Evolutionary conservation across 495 filamentous ascomycete species (phyloP).

Genomic region (Jackrogersella minutella): DNA sequence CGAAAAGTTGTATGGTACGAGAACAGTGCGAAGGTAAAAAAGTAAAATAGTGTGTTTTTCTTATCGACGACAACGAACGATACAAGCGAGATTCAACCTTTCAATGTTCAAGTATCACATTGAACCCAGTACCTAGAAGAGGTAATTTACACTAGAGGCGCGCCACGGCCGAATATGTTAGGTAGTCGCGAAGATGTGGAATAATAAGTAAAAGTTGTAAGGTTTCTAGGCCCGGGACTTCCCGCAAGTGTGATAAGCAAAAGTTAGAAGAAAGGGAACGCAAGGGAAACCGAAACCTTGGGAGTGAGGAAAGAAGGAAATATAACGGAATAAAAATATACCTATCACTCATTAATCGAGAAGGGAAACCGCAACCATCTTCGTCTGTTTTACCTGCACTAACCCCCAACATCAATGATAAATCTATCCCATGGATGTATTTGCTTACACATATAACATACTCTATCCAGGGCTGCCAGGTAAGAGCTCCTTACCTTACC

Average conservation of each 20-base stretch:
- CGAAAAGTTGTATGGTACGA: not conserved
- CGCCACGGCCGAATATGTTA: too few relatives aligned
- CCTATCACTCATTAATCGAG: not conserved
- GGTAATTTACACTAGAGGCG: too few relatives aligned
- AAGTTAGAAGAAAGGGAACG: not conserved
- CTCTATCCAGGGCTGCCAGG: not conserved
- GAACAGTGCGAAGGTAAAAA: too few relatives aligned
- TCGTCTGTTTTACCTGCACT: not conserved
- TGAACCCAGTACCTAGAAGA: too few relatives aligned
- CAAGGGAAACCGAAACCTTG: not conserved
- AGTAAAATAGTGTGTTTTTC: too few relatives aligned
- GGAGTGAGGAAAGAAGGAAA: not conserved
- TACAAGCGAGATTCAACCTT: not conserved
- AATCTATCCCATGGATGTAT: too few relatives aligned
- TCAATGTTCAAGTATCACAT: not conserved
- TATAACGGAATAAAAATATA: conserved; percentile 31
- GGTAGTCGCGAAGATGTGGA: not conserved
- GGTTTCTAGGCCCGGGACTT: not conserved
- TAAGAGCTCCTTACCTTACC: too few relatives aligned
- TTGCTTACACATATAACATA: too few relatives aligned
- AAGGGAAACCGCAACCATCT: conserved; percentile 9
- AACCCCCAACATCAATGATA: too few relatives aligned
- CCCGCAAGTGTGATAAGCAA: not conserved
- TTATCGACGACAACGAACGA: too few relatives aligned
- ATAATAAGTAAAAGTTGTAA: not conserved